Evolutionary conservation across 2,329 filamentous ascomycete species (phyloP).

Genomic region (Cladosporium sp.): DNA sequence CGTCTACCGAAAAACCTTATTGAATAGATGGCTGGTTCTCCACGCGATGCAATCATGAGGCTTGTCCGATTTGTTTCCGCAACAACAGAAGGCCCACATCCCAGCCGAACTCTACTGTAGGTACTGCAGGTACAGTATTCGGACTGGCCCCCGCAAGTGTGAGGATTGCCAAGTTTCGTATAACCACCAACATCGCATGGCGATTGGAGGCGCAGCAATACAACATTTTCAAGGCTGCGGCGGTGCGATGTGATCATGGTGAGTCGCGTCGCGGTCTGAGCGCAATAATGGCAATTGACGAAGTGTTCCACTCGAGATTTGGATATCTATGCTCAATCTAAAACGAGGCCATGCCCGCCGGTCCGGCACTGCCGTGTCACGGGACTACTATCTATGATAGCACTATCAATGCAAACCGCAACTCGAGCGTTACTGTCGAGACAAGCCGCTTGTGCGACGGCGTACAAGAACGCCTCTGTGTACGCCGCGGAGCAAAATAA

Average conservation of each 20-base stretch:
- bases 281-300: background rate
- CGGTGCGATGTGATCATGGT: background rate
- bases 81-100: background rate
- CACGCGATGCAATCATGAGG: background rate
- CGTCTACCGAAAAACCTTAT: background rate
- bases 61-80: conserved; percentile 1
- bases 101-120: conserved; percentile 6
- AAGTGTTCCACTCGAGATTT: background rate
- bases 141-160: background rate
- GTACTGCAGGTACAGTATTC: conserved; percentile 1
- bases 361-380: background rate
- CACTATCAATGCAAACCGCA: background rate
- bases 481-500: background rate
- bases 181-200: background rate
- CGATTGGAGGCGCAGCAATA: background rate
- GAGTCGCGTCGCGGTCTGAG: conserved; percentile 8
- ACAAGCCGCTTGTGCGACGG: background rate
- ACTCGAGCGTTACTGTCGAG: background rate
- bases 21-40: background rate
- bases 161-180: background rate
- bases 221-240: background rate
- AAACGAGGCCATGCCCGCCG: conserved; percentile 8
- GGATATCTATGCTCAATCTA: conserved; percentile 8
- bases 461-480: background rate
- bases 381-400: background rate